Percentiles rank a stretch among this genome's conserved stretches.
Evolutionary conservation across 495 filamentous ascomycete genomes (phyloP).

Genomic region (Hypoxylon intermedium): DNA sequence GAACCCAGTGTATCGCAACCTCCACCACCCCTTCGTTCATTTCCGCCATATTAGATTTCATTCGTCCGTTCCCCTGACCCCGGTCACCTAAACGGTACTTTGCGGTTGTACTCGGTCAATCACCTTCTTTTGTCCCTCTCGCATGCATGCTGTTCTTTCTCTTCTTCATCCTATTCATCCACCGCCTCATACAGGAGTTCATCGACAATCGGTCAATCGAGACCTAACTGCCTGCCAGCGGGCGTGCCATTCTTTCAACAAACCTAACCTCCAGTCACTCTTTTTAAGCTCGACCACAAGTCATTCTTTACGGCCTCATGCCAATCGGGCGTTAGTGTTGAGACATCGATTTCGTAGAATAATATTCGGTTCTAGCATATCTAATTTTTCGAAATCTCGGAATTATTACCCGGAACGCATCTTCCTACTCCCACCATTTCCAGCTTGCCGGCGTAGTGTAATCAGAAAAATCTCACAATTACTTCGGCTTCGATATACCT

Average conservation of each 20-base stretch:
- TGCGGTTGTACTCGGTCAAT: constrained; percentile 32
- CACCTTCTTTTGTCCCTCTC: constrained; percentile 39
- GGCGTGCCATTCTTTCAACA: constrained; percentile 57
- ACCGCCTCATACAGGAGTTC: constrained; percentile 39
- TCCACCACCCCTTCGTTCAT: constrained; percentile 46
- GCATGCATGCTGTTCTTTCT: constrained; percentile 44
- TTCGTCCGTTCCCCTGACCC: constrained; percentile 39
- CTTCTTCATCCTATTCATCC: constrained; percentile 45
- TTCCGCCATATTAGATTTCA: constrained; percentile 43
- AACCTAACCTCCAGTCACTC: constrained; percentile 45
- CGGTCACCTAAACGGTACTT: constrained; percentile 23
- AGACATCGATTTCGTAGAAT: constrained; percentile 33
- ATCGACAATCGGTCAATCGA: constrained; percentile 40
- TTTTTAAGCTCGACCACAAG: constrained; percentile 40
- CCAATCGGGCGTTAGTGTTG: constrained; percentile 30
- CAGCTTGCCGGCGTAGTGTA: not conserved
- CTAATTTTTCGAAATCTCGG: constrained; percentile 24
- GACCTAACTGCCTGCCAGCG: constrained; percentile 53
- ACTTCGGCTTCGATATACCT: not conserved
- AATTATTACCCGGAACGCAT: constrained; percentile 9
- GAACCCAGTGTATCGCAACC: constrained; percentile 19
- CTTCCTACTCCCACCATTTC: constrained; percentile 23
- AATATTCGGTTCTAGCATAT: constrained; percentile 19
- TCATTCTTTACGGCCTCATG: constrained; percentile 34
- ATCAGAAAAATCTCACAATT: not conserved